Conservation (phyloP, 73 alveolate genomes). For the Paramecium primaurelia region DNA sequence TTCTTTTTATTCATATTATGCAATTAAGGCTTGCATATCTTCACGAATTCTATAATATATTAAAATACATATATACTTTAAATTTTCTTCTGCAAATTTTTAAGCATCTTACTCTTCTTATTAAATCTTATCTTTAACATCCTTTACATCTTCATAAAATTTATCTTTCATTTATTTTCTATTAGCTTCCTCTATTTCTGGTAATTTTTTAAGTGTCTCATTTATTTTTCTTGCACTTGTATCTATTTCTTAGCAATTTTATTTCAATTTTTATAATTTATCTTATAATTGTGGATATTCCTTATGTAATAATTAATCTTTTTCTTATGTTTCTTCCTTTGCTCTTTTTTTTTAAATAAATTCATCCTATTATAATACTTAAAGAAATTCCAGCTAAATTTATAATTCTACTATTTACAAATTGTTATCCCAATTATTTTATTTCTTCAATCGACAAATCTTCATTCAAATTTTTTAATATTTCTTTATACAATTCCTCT, state of each 20-base stretch:
- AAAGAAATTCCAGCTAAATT: neutral
- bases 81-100: neutral
- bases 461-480: neutral
- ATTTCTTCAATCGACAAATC: neutral
- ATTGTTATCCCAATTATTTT: neutral
- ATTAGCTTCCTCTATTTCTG: conserved; percentile 1
- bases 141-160: conserved; percentile 3
- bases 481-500: neutral
- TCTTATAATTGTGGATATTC: conserved; percentile 1
- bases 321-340: neutral
- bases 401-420: neutral
- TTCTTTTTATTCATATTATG: conserved; percentile 1
- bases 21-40: neutral
- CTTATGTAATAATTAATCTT: neutral
- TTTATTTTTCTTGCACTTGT: neutral
- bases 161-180: conserved; percentile 32
- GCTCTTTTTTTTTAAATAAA: neutral
- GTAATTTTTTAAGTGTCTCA: conserved; percentile 2
- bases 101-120: neutral
- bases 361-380: neutral
- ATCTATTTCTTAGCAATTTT: neutral
- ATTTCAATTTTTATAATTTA: neutral
- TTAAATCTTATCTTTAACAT: neutral
- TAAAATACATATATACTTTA: neutral
- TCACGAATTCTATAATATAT: neutral